A percentile compares a stretch with the other conserved stretches of the same genome.
These are phyloP conservation scores for Fraxinus excelsior DNA, from an alignment of 257 asterid genomes.

Conservation along the genomic window DNA sequence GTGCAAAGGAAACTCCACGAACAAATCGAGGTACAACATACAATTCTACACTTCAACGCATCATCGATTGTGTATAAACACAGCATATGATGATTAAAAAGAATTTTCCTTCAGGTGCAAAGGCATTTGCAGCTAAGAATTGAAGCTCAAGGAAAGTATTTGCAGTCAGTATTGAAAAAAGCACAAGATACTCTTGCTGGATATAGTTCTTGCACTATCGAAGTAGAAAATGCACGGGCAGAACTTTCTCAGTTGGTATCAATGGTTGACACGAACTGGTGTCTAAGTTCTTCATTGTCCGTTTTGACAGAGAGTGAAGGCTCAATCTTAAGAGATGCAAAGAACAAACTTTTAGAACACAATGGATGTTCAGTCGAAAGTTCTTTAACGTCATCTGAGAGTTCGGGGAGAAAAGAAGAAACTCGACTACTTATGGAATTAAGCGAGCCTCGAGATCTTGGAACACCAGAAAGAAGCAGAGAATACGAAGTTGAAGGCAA, in stretches of 20 bases:
- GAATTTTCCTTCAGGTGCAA: constrained; percentile 59
- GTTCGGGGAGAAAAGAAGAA: constrained; percentile 50
- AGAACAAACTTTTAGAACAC: constrained; percentile 27
- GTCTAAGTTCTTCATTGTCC: constrained; percentile 63
- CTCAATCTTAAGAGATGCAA: constrained; percentile 36
- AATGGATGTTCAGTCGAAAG: constrained; percentile 63
- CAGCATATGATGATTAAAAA: background rate
- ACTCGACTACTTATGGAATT: constrained; percentile 22
- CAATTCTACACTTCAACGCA: background rate
- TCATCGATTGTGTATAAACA: background rate
- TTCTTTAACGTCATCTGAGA: constrained; percentile 74
- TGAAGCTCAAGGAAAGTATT: constrained; percentile 91
- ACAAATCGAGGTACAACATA: constrained; percentile 71
- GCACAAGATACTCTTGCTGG: constrained; percentile 81
- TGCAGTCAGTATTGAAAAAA: constrained; percentile 78
- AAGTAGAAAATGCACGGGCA: constrained; percentile 64
- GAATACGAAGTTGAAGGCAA: constrained; percentile 28
- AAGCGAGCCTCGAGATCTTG: constrained; percentile 8
- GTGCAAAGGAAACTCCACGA: constrained; percentile 87
- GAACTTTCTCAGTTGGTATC: constrained; percentile 74
- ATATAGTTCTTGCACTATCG: constrained; percentile 56
- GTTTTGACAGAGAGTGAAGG: constrained; percentile 61
- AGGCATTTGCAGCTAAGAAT: constrained; percentile 79
- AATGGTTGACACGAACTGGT: constrained; percentile 63
- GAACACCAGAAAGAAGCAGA: constrained; percentile 36